These are phyloP conservation scores for Apodospora peruviana DNA, from an alignment of 495 filamentous ascomycete genomes.

Conservation along the genomic window DNA sequence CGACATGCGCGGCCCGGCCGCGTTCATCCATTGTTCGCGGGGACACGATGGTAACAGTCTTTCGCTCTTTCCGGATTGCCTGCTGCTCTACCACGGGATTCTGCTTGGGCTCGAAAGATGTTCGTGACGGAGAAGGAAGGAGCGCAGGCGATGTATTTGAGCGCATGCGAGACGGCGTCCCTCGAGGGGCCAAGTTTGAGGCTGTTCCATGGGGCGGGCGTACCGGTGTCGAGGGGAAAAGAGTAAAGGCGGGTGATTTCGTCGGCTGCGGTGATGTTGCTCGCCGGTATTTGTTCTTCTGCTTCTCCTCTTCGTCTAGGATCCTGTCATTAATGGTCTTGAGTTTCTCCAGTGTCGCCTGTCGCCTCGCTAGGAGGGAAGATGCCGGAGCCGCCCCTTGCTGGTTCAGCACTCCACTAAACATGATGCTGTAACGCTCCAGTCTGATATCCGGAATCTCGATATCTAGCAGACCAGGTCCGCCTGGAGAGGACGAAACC, in stretches of 20 bases:
- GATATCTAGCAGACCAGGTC: slow-evolving; percentile 51
- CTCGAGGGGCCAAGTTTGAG: slow-evolving; percentile 19
- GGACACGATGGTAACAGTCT: slow-evolving; percentile 24
- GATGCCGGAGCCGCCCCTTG: slow-evolving; percentile 25
- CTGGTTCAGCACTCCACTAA: slow-evolving; percentile 62
- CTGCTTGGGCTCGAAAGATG: slow-evolving; percentile 19
- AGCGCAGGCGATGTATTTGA: slow-evolving; percentile 56
- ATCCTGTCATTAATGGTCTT: slow-evolving; percentile 45
- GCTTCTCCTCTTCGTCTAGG: slow-evolving; percentile 26
- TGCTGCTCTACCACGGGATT: background rate
- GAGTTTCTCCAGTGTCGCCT: slow-evolving; percentile 62
- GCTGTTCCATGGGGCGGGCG: slow-evolving; percentile 22
- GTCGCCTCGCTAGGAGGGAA: slow-evolving; percentile 58
- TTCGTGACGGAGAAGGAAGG: slow-evolving; percentile 37
- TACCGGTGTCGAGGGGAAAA: slow-evolving; percentile 56
- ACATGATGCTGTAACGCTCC: slow-evolving; percentile 95
- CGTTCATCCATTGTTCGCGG: slow-evolving; percentile 26
- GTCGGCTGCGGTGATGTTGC: slow-evolving; percentile 56
- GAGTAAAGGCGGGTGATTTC: slow-evolving; percentile 53
- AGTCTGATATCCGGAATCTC: slow-evolving; percentile 76
- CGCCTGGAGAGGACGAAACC: slow-evolving; percentile 5
- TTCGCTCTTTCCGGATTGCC: slow-evolving; percentile 15
- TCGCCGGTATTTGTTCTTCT: slow-evolving; percentile 32
- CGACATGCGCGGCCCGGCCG: slow-evolving; percentile 17
- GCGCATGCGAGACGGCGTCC: slow-evolving; percentile 41